phyloP scores from a whole-genome alignment of 2,329 filamentous ascomycete species.

The Malbranchea zuffiana region DNA sequence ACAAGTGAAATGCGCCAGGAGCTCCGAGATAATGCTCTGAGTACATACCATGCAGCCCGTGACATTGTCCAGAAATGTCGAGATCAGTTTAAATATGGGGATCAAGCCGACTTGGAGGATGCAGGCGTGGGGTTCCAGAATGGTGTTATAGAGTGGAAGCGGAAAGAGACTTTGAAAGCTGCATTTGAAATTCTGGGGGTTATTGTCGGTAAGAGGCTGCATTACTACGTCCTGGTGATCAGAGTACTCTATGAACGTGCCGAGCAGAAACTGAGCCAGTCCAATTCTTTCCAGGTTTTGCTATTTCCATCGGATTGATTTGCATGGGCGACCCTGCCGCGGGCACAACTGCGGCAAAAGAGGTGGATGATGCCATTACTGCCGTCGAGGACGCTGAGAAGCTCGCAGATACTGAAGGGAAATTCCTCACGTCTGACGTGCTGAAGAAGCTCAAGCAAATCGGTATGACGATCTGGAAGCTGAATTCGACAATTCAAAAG shows the following conservation, averaged over 20 bases:
- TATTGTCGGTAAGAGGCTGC: neutral
- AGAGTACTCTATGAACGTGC: too few species aligned
- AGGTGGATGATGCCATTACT: neutral
- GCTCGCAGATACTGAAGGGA: neutral
- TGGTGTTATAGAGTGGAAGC: constrained; percentile 2
- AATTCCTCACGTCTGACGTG: neutral
- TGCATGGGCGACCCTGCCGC: constrained; percentile 1
- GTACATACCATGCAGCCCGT: neutral
- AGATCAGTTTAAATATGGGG: neutral
- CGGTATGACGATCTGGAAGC: neutral
- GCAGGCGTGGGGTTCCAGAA: neutral
- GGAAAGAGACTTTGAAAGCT: constrained; percentile 1
- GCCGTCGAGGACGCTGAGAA: neutral
- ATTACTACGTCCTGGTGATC: neutral
- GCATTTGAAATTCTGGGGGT: constrained; percentile 1
- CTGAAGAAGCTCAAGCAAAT: neutral
- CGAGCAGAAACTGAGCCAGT: too few species aligned
- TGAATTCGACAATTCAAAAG: neutral
- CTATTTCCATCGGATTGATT: neutral
- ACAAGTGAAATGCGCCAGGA: neutral
- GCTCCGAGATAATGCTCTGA: neutral
- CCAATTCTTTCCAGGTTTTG: too few species aligned
- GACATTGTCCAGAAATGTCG: neutral
- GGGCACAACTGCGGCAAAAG: neutral
- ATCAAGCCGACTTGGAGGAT: neutral